Conservation (phyloP, 2,329 filamentous ascomycete genomes). For the Exophiala aquamarina region DNA sequence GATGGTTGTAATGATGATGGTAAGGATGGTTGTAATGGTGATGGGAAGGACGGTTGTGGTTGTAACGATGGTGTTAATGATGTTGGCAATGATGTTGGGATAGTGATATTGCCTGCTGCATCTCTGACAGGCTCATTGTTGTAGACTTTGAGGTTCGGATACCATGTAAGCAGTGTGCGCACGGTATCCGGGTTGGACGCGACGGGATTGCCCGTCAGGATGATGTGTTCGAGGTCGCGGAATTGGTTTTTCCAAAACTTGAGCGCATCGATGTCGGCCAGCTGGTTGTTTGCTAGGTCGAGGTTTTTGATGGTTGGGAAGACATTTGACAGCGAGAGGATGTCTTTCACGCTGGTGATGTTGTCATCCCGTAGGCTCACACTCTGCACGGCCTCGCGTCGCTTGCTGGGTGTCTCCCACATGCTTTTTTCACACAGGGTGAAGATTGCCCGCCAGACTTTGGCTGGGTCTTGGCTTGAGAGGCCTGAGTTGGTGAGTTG, state of each 20-base stretch:
- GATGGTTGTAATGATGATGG: conserved; percentile 61
- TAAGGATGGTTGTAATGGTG: conserved; percentile 54
- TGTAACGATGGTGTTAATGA: conserved; percentile 58
- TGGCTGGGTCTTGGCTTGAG: conserved; percentile 70
- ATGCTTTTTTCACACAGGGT: conserved; percentile 70
- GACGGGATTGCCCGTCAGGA: conserved; percentile 76
- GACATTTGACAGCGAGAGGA: conserved; percentile 73
- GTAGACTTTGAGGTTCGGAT: conserved; percentile 74
- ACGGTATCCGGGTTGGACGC: conserved; percentile 62
- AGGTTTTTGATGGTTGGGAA: conserved; percentile 86
- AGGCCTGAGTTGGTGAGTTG: conserved; percentile 73
- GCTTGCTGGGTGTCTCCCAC: conserved; percentile 70
- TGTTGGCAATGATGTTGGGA: conserved; percentile 56
- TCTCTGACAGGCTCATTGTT: conserved; percentile 71
- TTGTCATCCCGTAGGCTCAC: conserved; percentile 80
- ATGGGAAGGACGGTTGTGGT: conserved; percentile 24
- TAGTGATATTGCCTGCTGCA: conserved; percentile 61
- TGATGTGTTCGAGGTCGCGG: conserved; percentile 73
- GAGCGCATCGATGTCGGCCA: conserved; percentile 67
- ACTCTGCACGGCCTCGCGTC: conserved; percentile 75
- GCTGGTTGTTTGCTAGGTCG: conserved; percentile 81
- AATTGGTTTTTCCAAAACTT: conserved; percentile 79
- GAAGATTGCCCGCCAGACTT: conserved; percentile 92
- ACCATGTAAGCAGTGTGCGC: conserved; percentile 74
- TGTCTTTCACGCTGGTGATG: conserved; percentile 68